Evolutionary conservation across 163 green algal species (phyloP).

Genomic region (Chlorella variabilis): DNA sequence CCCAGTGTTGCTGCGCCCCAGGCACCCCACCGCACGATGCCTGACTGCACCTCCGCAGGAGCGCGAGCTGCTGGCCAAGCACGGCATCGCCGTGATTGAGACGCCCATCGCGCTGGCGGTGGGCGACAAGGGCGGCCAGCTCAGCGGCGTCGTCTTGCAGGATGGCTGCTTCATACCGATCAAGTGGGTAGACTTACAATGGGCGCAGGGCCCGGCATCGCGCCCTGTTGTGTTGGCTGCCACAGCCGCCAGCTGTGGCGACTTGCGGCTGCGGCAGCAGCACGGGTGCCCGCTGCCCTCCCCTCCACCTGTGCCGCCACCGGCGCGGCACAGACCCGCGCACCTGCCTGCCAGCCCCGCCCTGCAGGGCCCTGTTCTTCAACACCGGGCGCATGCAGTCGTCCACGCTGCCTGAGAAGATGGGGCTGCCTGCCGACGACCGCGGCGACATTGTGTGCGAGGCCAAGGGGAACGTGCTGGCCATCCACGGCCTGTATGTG

Average conservation of each 20-base stretch:
- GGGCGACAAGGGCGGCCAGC: not conserved
- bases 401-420: slow-evolving; percentile 24
- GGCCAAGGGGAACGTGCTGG: slow-evolving; percentile 23
- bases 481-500: slow-evolving; percentile 13
- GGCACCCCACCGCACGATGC: too few relatives aligned
- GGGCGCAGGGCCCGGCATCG: too few relatives aligned
- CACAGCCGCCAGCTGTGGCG: too few relatives aligned
- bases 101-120: not conserved
- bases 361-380: slow-evolving; percentile 29
- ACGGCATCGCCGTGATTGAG: slow-evolving; percentile 19
- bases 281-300: too few relatives aligned
- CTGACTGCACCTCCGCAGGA: too few relatives aligned
- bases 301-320: not conserved
- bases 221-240: too few relatives aligned
- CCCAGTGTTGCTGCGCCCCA: too few relatives aligned
- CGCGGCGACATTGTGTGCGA: slow-evolving; percentile 35
- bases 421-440: slow-evolving; percentile 23
- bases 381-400: slow-evolving; percentile 39
- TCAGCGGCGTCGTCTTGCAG: slow-evolving; percentile 13
- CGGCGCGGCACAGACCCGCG: not conserved
- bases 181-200: slow-evolving; percentile 3
- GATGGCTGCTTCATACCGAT: slow-evolving; percentile 16
- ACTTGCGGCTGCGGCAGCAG: too few relatives aligned
- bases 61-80: slow-evolving; percentile 11
- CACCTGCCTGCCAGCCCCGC: not conserved